These are phyloP conservation scores for Ceratocystiopsis sp. DNA, from an alignment of 2,329 filamentous ascomycete genomes.

Conservation along the genomic window DNA sequence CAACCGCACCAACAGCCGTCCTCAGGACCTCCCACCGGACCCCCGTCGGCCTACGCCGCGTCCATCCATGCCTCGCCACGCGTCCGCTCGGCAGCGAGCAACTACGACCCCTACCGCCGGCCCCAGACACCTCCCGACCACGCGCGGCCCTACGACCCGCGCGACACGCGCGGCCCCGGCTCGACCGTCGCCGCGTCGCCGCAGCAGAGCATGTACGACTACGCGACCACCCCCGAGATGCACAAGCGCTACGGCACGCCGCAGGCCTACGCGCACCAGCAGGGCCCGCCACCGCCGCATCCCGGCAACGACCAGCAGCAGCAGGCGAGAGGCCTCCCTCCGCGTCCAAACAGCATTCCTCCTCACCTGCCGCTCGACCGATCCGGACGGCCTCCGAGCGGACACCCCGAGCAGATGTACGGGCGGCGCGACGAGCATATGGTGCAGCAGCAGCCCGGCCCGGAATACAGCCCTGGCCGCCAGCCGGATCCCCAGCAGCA, in stretches of 20 bases:
- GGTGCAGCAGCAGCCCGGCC: conserved; percentile 11
- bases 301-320: conserved; percentile 32
- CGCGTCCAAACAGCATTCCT: conserved; percentile 28
- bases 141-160: conserved; percentile 32
- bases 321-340: conserved; percentile 20
- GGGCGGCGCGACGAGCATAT: conserved; percentile 30
- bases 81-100: conserved; percentile 35
- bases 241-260: conserved; percentile 45
- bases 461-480: conserved; percentile 37
- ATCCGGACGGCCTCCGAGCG: conserved; percentile 6
- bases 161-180: conserved; percentile 21
- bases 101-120: conserved; percentile 45
- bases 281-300: conserved; percentile 31
- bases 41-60: conserved; percentile 27
- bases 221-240: conserved; percentile 35
- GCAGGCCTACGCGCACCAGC: conserved; percentile 31
- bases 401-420: conserved; percentile 27
- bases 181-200: conserved; percentile 21
- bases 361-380: no score
- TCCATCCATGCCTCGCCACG: conserved; percentile 37
- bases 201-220: conserved; percentile 18
- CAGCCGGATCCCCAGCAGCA: conserved; percentile 15
- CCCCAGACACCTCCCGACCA: conserved; percentile 57
- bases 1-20: neutral
- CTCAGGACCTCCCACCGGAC: conserved; percentile 12